These are phyloP conservation scores for Trichomonas vaginalis DNA, from an alignment of 208 protist genomes.

Conservation along the genomic window DNA sequence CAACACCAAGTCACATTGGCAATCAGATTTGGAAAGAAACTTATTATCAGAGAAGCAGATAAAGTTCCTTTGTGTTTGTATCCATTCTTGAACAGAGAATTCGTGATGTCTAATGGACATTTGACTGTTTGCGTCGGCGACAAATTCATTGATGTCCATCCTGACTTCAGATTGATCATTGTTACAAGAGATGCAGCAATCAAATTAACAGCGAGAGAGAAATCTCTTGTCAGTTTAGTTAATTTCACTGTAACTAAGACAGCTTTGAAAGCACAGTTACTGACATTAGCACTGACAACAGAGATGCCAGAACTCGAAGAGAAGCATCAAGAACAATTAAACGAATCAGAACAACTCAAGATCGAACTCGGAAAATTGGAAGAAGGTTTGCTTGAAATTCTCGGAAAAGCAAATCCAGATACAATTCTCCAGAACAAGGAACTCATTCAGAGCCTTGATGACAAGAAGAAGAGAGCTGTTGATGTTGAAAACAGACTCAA, in stretches of 20 bases:
- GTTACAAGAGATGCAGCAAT: constrained; percentile 65
- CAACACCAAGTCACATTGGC: neutral
- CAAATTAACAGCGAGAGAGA: constrained; percentile 63
- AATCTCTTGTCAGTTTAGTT: constrained; percentile 64
- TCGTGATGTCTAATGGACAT: neutral
- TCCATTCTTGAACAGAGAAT: neutral
- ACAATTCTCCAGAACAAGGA: neutral
- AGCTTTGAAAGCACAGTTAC: constrained; percentile 80
- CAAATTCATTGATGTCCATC: neutral
- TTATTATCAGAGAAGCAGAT: neutral
- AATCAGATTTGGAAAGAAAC: neutral
- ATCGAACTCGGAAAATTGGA: constrained; percentile 56
- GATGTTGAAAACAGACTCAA: constrained; percentile 61
- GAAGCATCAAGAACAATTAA: constrained; percentile 65
- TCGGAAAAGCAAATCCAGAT: neutral
- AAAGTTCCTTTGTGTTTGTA: neutral
- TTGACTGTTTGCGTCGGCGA: neutral
- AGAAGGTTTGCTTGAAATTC: neutral
- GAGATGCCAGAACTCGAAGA: constrained; percentile 85
- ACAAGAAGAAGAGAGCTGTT: constrained; percentile 71
- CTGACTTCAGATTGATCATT: constrained; percentile 72
- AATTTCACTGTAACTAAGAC: constrained; percentile 86
- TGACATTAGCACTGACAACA: constrained; percentile 74
- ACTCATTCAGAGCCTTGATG: constrained; percentile 48
- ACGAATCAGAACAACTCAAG: constrained; percentile 79